Percentiles rank a stretch among this genome's conserved stretches.
Conservation (phyloP, 2,329 filamentous ascomycete genomes). For the Geosmithia flava region DNA sequence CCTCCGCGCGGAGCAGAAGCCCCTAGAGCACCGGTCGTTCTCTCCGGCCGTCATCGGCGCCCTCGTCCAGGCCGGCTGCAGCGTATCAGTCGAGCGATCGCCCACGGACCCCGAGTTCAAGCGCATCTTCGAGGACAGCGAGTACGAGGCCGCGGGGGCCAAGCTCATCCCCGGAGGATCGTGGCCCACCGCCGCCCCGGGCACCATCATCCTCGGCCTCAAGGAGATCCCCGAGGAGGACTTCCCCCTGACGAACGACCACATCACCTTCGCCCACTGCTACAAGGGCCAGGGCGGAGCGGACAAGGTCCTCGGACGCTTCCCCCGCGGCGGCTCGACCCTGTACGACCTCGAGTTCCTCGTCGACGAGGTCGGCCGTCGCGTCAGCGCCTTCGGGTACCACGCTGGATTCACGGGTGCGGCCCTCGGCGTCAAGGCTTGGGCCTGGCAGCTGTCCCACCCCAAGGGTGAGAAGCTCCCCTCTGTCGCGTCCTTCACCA, state of each 20-base stretch:
- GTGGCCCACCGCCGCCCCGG: constrained; percentile 55
- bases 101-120: constrained; percentile 34
- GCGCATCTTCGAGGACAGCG: constrained; percentile 51
- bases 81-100: constrained; percentile 51
- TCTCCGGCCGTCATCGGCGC: constrained; percentile 31
- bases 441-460: constrained; percentile 34
- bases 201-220: constrained; percentile 61
- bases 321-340: constrained; percentile 39
- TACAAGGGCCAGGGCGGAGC: constrained; percentile 71
- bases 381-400: constrained; percentile 63
- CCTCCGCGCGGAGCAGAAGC: constrained; percentile 47
- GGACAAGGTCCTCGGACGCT: constrained; percentile 28
- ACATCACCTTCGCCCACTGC: constrained; percentile 5
- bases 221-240: constrained; percentile 68
- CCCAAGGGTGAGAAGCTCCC: constrained; percentile 1
- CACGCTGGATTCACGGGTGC: constrained; percentile 66
- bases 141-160: constrained; percentile 52
- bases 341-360: constrained; percentile 85
- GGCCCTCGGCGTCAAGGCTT: constrained; percentile 65
- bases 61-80: constrained; percentile 57
- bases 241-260: constrained; percentile 23
- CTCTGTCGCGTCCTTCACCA: constrained; percentile 1
- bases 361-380: constrained; percentile 55
- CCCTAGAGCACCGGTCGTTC: constrained; percentile 37
- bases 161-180: constrained; percentile 52